phyloP scores from a whole-genome alignment of 2,329 filamentous ascomycete genomes.

The Didymella segeticola region DNA sequence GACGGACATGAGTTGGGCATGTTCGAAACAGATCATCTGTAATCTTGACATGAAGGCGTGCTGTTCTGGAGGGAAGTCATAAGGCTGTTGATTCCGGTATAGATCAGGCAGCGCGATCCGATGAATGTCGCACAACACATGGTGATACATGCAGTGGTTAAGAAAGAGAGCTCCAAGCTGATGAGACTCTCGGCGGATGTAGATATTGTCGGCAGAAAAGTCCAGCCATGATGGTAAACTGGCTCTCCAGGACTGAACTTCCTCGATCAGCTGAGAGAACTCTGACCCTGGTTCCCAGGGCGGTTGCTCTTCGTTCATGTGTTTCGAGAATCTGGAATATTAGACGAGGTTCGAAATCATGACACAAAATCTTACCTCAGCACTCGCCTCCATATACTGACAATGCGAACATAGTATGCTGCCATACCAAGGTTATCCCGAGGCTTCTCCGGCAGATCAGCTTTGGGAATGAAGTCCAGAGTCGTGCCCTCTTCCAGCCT shows the following conservation, averaged over 20 bases:
- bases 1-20: constrained; percentile 40
- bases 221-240: constrained; percentile 41
- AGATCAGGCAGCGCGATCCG: constrained; percentile 41
- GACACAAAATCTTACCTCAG: constrained; percentile 26
- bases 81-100: constrained; percentile 41
- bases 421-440: constrained; percentile 43
- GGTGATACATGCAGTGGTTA: constrained; percentile 46
- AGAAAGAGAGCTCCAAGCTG: constrained; percentile 42
- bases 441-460: constrained; percentile 38
- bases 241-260: constrained; percentile 38
- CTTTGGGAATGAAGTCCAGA: constrained; percentile 31
- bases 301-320: constrained; percentile 40
- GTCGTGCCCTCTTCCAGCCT: constrained; percentile 33
- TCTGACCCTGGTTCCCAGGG: constrained; percentile 39
- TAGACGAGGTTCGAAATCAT: neutral
- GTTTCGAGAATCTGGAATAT: constrained; percentile 35
- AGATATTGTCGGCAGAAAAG: constrained; percentile 44
- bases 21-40: constrained; percentile 40
- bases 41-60: constrained; percentile 34
- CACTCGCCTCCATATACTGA: constrained; percentile 42
- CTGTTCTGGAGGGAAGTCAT: constrained; percentile 36
- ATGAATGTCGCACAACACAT: constrained; percentile 42
- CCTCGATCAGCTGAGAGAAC: constrained; percentile 34
- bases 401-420: constrained; percentile 42
- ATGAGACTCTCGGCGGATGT: constrained; percentile 43